Evolutionary conservation across 192 early-diverging fungal species (phyloP).

Genomic region (Funneliformis geosporum): DNA sequence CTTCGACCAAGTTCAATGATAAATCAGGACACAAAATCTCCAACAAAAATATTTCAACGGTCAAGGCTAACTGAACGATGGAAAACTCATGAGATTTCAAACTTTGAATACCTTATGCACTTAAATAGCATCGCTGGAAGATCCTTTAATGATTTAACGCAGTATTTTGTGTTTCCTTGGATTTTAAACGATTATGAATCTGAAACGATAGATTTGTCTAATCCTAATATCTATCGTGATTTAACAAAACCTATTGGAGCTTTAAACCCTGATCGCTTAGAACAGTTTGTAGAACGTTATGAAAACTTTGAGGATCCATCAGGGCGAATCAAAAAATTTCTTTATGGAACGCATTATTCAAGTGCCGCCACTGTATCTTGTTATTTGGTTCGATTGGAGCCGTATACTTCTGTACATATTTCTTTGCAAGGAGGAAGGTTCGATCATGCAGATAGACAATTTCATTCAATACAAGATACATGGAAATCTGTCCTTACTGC

Average conservation of each 20-base stretch:
- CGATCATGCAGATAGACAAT: slow-evolving; percentile 75
- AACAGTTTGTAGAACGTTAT: slow-evolving; percentile 56
- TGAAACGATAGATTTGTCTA: slow-evolving; percentile 61
- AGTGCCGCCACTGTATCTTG: slow-evolving; percentile 80
- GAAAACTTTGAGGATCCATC: slow-evolving; percentile 42
- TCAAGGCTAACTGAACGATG: slow-evolving; percentile 65
- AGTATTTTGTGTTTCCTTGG: slow-evolving; percentile 94
- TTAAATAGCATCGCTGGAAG: slow-evolving; percentile 81
- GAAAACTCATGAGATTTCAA: slow-evolving; percentile 76
- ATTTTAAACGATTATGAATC: slow-evolving; percentile 70
- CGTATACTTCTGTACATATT: slow-evolving; percentile 61
- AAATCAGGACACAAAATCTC: slow-evolving; percentile 29
- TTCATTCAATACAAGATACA: slow-evolving; percentile 65
- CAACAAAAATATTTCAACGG: slow-evolving; percentile 1
- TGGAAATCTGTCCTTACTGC: slow-evolving; percentile 57
- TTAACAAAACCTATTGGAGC: slow-evolving; percentile 86
- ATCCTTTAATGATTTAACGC: slow-evolving; percentile 77
- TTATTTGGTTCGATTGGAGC: slow-evolving; percentile 81
- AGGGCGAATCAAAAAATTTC: slow-evolving; percentile 60
- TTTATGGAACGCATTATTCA: slow-evolving; percentile 94
- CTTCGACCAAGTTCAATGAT: slow-evolving; percentile 18
- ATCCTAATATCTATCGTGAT: slow-evolving; percentile 74
- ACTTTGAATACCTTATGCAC: slow-evolving; percentile 91
- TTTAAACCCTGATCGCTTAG: slow-evolving; percentile 59
- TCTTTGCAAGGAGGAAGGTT: slow-evolving; percentile 65